A percentile compares a stretch with the other conserved stretches of the same genome.
phyloP scores from a whole-genome alignment of 192 early-diverging fungal species.

The Podila clonocystis region DNA sequence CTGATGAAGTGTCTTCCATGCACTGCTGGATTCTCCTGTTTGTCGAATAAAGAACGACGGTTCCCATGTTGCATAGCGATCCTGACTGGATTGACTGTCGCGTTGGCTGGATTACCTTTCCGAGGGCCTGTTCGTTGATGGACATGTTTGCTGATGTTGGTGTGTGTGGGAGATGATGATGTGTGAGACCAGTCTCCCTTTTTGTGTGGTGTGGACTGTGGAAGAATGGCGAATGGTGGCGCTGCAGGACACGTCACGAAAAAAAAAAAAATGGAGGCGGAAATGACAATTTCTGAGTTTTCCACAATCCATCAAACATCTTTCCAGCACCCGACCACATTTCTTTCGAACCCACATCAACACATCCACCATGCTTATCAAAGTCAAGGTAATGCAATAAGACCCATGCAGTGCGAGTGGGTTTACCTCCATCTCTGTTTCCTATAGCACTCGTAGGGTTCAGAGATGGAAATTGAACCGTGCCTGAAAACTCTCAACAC shows the following conservation, averaged over 20 bases:
- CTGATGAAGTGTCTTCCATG: too few relatives aligned
- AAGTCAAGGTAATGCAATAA: slow-evolving; percentile 71
- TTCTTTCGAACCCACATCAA: slow-evolving; percentile 4
- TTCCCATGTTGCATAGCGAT: neutral
- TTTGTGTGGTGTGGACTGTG: neutral
- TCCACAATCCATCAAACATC: neutral
- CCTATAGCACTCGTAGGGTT: too few relatives aligned
- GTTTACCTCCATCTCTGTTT: too few relatives aligned
- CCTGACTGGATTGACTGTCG: neutral
- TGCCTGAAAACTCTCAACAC: too few relatives aligned
- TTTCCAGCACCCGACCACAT: neutral
- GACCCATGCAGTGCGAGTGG: neutral
- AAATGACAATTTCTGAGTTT: too few relatives aligned
- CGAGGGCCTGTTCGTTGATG: slow-evolving; percentile 50
- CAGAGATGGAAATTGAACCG: too few relatives aligned
- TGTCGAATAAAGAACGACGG: neutral
- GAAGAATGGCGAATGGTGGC: neutral
- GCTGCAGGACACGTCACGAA: slow-evolving; percentile 22
- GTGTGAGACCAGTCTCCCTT: neutral
- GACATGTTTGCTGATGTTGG: slow-evolving; percentile 18
- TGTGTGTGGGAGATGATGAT: neutral
- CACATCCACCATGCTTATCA: slow-evolving; percentile 69
- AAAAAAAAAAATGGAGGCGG: too few relatives aligned
- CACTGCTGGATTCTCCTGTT: too few relatives aligned
- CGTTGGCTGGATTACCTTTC: slow-evolving; percentile 21